These are phyloP conservation scores for Hypomontagnella monticulosa DNA, from an alignment of 495 filamentous ascomycete species.

Conservation along the genomic window DNA sequence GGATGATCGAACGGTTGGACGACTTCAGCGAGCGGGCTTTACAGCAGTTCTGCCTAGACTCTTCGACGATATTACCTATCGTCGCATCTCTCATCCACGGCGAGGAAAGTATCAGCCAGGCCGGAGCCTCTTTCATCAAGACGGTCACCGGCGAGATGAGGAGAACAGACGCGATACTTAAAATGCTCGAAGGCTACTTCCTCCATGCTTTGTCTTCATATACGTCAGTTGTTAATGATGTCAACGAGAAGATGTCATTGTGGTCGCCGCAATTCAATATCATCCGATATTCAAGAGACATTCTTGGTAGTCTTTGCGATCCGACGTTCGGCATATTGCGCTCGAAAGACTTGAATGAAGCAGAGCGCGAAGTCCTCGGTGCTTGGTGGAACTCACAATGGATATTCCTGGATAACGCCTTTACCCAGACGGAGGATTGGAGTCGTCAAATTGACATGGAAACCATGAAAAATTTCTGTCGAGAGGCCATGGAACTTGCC, in stretches of 20 bases:
- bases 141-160: constrained; percentile 74
- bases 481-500: constrained; percentile 92
- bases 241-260: constrained; percentile 65
- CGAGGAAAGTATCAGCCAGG: constrained; percentile 74
- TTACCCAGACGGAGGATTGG: constrained; percentile 84
- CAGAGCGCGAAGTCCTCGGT: constrained; percentile 70
- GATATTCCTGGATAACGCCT: constrained; percentile 81
- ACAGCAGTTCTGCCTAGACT: constrained; percentile 68
- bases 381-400: constrained; percentile 86
- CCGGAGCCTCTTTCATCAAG: constrained; percentile 82
- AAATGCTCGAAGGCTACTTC: constrained; percentile 72
- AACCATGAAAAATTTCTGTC: constrained; percentile 87
- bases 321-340: constrained; percentile 81
- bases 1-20: constrained; percentile 77
- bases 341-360: constrained; percentile 65
- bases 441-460: constrained; percentile 72
- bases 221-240: constrained; percentile 53
- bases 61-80: constrained; percentile 69
- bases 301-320: constrained; percentile 85
- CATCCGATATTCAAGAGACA: constrained; percentile 62
- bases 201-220: constrained; percentile 49
- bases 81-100: constrained; percentile 74
- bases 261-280: constrained; percentile 46
- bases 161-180: constrained; percentile 77
- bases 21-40: constrained; percentile 75